phyloP scores from a whole-genome alignment of 1,284 basidiomycete species.

The Tylopilus orsonianus region DNA sequence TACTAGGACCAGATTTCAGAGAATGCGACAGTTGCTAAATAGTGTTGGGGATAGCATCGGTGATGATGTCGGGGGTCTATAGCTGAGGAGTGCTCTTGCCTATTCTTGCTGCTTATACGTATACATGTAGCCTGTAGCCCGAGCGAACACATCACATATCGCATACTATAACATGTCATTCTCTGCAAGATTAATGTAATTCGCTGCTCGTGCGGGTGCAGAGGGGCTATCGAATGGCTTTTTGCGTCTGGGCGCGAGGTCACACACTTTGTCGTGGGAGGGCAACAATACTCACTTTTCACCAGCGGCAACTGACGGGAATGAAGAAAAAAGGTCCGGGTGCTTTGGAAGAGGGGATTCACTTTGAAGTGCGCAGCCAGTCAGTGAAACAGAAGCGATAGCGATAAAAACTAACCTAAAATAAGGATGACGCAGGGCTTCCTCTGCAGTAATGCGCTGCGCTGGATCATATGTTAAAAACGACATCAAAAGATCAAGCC shows the following conservation, averaged over 20 bases:
- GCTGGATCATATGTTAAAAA: slow-evolving; percentile 90
- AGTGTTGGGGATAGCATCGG: slow-evolving; percentile 40
- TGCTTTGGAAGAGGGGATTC: slow-evolving; percentile 96
- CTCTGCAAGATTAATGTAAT: slow-evolving; percentile 54
- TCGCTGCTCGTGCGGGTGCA: slow-evolving; percentile 65
- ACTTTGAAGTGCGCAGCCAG: slow-evolving; percentile 39
- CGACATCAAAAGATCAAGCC: slow-evolving; percentile 82
- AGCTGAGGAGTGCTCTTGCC: slow-evolving; percentile 1
- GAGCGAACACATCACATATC: slow-evolving; percentile 2
- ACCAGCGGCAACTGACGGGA: slow-evolving; percentile 95
- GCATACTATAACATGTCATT: slow-evolving; percentile 23
- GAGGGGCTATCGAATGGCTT: slow-evolving; percentile 78
- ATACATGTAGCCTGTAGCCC: not conserved
- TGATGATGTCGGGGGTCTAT: slow-evolving; percentile 17
- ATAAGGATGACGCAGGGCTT: slow-evolving; percentile 89
- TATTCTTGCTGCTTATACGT: not conserved
- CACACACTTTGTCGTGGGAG: not conserved
- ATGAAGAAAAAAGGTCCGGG: slow-evolving; percentile 95
- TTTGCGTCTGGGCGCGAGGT: slow-evolving; percentile 50
- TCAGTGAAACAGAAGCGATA: slow-evolving; percentile 8
- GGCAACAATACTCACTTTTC: slow-evolving; percentile 68
- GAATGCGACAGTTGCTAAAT: slow-evolving; percentile 58
- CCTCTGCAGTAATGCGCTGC: slow-evolving; percentile 80
- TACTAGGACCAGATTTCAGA: slow-evolving; percentile 61
- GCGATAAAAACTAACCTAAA: slow-evolving; percentile 65